Percentiles rank a stretch among this genome's conserved stretches.
These are phyloP conservation scores for Xylaria multiplex DNA, from an alignment of 2,329 filamentous ascomycete genomes.

Conservation along the genomic window DNA sequence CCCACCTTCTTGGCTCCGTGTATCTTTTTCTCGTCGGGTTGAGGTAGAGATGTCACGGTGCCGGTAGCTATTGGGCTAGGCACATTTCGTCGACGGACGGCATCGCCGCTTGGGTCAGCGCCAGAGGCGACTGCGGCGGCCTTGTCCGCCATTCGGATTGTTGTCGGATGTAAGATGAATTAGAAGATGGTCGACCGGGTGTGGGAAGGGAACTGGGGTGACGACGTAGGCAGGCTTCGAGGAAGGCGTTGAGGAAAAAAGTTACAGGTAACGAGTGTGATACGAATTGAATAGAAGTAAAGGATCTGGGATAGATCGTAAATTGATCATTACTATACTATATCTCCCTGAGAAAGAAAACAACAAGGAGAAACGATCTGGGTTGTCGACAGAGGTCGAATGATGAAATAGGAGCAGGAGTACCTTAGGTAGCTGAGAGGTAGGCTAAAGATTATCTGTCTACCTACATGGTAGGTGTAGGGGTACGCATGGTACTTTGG, in stretches of 20 bases:
- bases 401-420: slow-evolving; percentile 38
- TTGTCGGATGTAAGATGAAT: slow-evolving; percentile 10
- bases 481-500: neutral
- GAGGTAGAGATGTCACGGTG: slow-evolving; percentile 50
- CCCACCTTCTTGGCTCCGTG: slow-evolving; percentile 63
- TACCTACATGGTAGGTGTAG: neutral
- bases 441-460: slow-evolving; percentile 30
- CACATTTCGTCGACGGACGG: slow-evolving; percentile 65
- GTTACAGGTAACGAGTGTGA: slow-evolving; percentile 36
- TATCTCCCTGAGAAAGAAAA: slow-evolving; percentile 26
- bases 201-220: slow-evolving; percentile 9
- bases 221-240: slow-evolving; percentile 1
- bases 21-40: slow-evolving; percentile 70
- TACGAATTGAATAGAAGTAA: slow-evolving; percentile 29
- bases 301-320: slow-evolving; percentile 19
- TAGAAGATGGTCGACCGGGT: slow-evolving; percentile 1
- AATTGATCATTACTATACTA: slow-evolving; percentile 31
- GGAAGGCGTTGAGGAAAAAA: slow-evolving; percentile 21
- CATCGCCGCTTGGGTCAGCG: slow-evolving; percentile 64
- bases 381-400: slow-evolving; percentile 31
- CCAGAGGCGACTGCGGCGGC: slow-evolving; percentile 68
- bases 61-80: slow-evolving; percentile 55
- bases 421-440: slow-evolving; percentile 11
- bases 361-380: slow-evolving; percentile 8
- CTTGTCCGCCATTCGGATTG: slow-evolving; percentile 61